Evolutionary conservation across 2,329 filamentous ascomycete species (phyloP).

Genomic region (Penicillium sp.): DNA sequence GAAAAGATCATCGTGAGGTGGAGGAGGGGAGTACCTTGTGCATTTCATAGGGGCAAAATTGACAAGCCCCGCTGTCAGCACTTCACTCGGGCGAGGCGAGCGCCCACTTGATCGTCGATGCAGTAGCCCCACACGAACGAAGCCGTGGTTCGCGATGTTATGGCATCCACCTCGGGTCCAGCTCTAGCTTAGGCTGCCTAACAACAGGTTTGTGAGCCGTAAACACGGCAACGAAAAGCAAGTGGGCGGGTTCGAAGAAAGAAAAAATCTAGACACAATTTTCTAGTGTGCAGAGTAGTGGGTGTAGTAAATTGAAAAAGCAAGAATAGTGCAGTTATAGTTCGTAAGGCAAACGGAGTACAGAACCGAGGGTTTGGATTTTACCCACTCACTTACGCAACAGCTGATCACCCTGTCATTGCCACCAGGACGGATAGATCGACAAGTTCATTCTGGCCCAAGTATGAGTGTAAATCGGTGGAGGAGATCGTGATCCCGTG

Average conservation of each 20-base stretch:
- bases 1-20: conserved; percentile 16
- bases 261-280: neutral
- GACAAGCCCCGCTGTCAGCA: conserved; percentile 8
- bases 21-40: conserved; percentile 13
- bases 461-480: neutral
- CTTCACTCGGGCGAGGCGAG: neutral
- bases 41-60: conserved; percentile 7
- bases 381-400: neutral
- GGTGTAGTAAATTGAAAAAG: neutral
- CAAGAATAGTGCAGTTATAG: neutral
- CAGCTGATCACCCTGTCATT: neutral
- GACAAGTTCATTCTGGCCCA: neutral
- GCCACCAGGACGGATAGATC: neutral
- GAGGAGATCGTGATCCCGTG: neutral
- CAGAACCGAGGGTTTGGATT: neutral
- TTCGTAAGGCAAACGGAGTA: neutral
- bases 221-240: neutral
- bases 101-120: conserved; percentile 17
- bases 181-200: conserved; percentile 10
- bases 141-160: conserved; percentile 5
- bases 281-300: neutral
- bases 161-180: conserved; percentile 6
- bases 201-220: conserved; percentile 8
- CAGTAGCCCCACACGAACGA: conserved; percentile 11
- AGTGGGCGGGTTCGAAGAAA: neutral